Conservation (phyloP, 2,329 filamentous ascomycete genomes). For the Ophiostoma ulmi region DNA sequence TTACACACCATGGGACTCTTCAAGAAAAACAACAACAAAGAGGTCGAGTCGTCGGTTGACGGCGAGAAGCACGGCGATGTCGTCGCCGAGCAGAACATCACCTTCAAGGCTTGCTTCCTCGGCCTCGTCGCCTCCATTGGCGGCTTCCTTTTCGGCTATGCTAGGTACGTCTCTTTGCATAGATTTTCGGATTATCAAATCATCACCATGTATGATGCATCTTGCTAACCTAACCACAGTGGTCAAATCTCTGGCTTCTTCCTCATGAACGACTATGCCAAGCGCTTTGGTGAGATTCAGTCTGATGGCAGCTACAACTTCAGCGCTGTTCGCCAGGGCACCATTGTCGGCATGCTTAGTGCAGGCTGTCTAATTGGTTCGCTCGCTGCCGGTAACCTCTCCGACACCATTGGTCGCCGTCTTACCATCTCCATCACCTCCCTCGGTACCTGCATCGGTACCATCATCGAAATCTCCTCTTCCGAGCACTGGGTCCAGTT, state of each 20-base stretch:
- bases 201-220: background rate
- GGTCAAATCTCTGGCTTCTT: slow-evolving; percentile 14
- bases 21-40: background rate
- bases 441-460: slow-evolving; percentile 57
- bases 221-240: background rate
- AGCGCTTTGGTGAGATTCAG: slow-evolving; percentile 1
- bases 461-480: slow-evolving; percentile 61
- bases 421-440: slow-evolving; percentile 58
- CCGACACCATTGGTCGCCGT: slow-evolving; percentile 49
- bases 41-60: background rate
- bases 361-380: slow-evolving; percentile 7
- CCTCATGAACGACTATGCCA: slow-evolving; percentile 9
- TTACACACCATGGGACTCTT: slow-evolving; percentile 8
- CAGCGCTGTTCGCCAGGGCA: slow-evolving; percentile 11
- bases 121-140: slow-evolving; percentile 11
- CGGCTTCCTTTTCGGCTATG: slow-evolving; percentile 11
- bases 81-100: slow-evolving; percentile 7
- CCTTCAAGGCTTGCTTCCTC: slow-evolving; percentile 13
- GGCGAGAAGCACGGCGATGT: slow-evolving; percentile 10
- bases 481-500: slow-evolving; percentile 56
- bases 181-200: background rate
- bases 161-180: background rate
- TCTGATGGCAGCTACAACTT: background rate
- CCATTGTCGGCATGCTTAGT: slow-evolving; percentile 14
- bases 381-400: slow-evolving; percentile 9